Evolutionary conservation across 345 rosid genomes (phyloP).

Genomic region (Salix brachista): DNA sequence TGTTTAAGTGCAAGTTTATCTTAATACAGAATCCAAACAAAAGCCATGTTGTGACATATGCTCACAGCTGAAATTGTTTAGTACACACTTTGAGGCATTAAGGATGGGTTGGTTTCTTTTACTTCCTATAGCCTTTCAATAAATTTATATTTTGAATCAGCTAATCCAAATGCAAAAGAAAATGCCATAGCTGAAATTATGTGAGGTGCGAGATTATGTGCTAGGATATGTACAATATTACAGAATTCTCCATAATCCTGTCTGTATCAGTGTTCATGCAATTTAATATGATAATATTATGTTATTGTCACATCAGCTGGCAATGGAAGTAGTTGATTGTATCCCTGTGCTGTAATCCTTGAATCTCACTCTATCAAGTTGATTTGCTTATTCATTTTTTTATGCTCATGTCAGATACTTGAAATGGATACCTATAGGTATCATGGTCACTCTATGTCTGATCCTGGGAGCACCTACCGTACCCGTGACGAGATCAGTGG

Average conservation of each 20-base stretch:
- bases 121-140: no score
- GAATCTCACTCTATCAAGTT: neutral
- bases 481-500: slow-evolving; percentile 94
- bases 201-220: neutral
- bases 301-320: neutral
- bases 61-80: neutral
- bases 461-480: slow-evolving; percentile 98
- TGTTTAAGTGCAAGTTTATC: no score
- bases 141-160: no score
- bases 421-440: slow-evolving; percentile 99
- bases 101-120: no score
- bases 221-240: neutral
- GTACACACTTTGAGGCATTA: no score
- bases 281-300: neutral
- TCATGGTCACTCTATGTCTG: slow-evolving; percentile 99
- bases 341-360: neutral
- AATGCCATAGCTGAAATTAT: neutral
- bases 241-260: neutral
- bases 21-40: no score
- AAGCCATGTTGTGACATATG: neutral
- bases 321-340: neutral
- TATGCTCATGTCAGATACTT: slow-evolving; percentile 60
- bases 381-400: neutral
- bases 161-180: no score
- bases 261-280: neutral